phyloP scores from a whole-genome alignment of 331 rosid genomes.

The Acacia concinna region DNA sequence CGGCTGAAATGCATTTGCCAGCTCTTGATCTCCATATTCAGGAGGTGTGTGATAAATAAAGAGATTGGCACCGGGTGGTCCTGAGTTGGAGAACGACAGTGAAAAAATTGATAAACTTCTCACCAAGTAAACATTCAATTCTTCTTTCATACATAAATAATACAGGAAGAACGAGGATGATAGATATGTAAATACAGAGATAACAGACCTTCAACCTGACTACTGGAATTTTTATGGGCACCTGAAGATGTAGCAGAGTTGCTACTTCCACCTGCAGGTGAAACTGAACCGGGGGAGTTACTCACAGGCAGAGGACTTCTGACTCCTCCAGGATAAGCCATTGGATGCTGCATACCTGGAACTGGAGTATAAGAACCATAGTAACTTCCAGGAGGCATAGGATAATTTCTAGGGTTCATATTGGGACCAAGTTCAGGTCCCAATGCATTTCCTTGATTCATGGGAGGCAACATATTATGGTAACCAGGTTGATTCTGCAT shows the following conservation, averaged over 20 bases:
- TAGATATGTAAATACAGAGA: constrained; percentile 8
- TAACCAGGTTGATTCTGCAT: constrained; percentile 90
- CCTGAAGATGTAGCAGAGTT: constrained; percentile 64
- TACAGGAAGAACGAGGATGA: not conserved
- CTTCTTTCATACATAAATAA: not conserved
- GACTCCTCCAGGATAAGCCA: constrained; percentile 83
- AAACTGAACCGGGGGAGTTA: constrained; percentile 72
- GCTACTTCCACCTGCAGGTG: constrained; percentile 54
- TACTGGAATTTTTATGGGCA: constrained; percentile 61
- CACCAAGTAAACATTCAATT: constrained; percentile 4
- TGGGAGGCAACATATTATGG: constrained; percentile 77
- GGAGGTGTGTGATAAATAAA: constrained; percentile 99
- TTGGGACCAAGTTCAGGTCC: constrained; percentile 71
- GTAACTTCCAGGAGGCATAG: constrained; percentile 67
- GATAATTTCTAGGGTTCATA: constrained; percentile 73
- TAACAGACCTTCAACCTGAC: constrained; percentile 88
- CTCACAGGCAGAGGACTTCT: constrained; percentile 67
- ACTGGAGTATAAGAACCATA: constrained; percentile 77
- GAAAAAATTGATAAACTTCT: constrained; percentile 35
- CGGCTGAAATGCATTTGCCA: constrained; percentile 79
- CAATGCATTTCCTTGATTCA: constrained; percentile 81
- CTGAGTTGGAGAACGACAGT: constrained; percentile 46
- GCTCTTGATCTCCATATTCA: constrained; percentile 93
- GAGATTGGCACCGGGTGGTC: constrained; percentile 98
- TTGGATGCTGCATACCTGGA: constrained; percentile 86